These are phyloP conservation scores for Sanghuangporus baumii DNA, from an alignment of 1,284 basidiomycete species.

Conservation along the genomic window DNA sequence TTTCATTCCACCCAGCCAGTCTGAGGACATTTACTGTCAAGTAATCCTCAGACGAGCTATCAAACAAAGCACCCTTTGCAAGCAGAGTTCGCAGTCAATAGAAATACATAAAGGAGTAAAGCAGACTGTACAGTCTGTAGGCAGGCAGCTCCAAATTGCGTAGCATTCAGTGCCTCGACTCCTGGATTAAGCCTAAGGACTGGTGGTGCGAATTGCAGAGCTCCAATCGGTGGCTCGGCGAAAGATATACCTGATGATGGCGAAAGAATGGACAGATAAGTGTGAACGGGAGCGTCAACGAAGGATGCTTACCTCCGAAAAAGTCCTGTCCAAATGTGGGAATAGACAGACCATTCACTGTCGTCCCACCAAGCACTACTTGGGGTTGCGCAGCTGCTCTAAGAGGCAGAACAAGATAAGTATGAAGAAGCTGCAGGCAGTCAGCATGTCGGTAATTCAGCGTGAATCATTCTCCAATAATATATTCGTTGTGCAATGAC, in stretches of 20 bases:
- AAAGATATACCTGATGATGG: slow-evolving; percentile 53
- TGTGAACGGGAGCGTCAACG: no score
- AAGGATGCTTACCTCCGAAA: slow-evolving; percentile 1
- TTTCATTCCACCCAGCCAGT: slow-evolving; percentile 28
- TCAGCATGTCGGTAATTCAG: neutral
- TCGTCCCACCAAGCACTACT: neutral
- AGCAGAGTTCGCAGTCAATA: neutral
- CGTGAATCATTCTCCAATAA: neutral
- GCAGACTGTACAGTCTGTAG: slow-evolving; percentile 35
- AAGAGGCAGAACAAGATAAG: neutral
- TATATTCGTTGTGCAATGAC: neutral
- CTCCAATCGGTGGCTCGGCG: slow-evolving; percentile 54
- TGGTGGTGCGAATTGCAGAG: slow-evolving; percentile 53
- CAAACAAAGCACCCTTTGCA: neutral
- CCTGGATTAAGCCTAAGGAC: slow-evolving; percentile 37
- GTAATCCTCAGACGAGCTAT: slow-evolving; percentile 37
- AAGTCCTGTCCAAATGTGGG: slow-evolving; percentile 1
- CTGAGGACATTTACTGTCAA: slow-evolving; percentile 43
- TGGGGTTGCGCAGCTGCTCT: neutral
- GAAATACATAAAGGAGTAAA: neutral
- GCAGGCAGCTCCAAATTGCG: slow-evolving; percentile 49
- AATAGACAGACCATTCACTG: neutral
- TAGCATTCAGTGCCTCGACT: slow-evolving; percentile 38
- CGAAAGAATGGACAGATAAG: neutral
- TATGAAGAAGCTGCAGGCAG: neutral